Conservation (phyloP, 1,284 basidiomycete genomes). For the Athelia psychrophila region DNA sequence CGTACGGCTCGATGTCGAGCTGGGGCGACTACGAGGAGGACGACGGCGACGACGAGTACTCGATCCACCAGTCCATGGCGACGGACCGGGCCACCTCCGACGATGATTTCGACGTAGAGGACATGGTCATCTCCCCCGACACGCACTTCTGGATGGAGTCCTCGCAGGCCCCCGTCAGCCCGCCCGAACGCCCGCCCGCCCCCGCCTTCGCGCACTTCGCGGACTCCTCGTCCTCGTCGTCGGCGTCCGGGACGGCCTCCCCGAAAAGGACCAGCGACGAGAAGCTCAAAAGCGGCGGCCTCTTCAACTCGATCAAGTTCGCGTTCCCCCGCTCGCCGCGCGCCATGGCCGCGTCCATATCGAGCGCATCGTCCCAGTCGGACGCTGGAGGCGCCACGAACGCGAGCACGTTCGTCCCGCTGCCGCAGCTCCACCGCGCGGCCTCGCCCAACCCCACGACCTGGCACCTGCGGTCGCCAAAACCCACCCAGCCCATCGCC, state of each 20-base stretch:
- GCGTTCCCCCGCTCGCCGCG: slow-evolving; percentile 41
- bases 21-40: not conserved
- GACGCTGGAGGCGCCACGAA: not conserved
- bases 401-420: not conserved
- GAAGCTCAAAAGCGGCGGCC: slow-evolving; percentile 28
- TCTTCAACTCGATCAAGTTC: slow-evolving; percentile 41
- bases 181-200: not conserved
- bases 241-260: slow-evolving; percentile 9
- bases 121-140: not conserved
- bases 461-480: slow-evolving; percentile 25
- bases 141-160: not conserved
- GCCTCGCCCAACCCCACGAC: slow-evolving; percentile 6
- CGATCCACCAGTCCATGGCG: not conserved
- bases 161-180: not conserved
- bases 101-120: not conserved
- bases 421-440: not conserved
- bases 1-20: not conserved
- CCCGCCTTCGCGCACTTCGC: not conserved
- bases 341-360: slow-evolving; percentile 13
- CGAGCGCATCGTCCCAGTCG: not conserved
- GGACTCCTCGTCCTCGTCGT: not conserved
- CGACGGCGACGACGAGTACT: not conserved
- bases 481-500: slow-evolving; percentile 21
- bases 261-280: slow-evolving; percentile 22
- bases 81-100: not conserved